Base-by-base conservation (phyloP, 176 grass and related monocot genomes). In the Chloris gayana region DNA sequence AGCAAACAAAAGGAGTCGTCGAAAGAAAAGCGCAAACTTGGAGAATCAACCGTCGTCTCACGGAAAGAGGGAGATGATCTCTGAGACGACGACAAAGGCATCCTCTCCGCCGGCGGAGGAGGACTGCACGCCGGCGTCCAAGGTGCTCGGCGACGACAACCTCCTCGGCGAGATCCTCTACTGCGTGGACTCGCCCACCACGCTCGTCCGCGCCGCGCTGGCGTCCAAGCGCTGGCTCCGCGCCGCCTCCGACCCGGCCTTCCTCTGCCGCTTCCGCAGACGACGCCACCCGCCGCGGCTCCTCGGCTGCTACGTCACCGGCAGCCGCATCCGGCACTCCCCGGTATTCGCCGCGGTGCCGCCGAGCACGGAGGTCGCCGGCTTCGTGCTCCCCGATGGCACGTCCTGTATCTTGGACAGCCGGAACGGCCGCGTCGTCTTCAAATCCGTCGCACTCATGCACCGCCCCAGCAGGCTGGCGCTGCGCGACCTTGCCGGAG, bases 61-160 rank as follows among this genome's bases (percentile, higher is more conserved):
- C 41, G 41, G 41, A 10, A 42, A 11, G 8, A 42, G 41, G 1
- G 41, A 42, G 8, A 42, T 42, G 41, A 1, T 10, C 41, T 6
- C 41, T 8, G n/a, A n/a, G n/a, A 1, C 9, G 8, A 42, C 41
- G 41, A 8, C 41, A 8, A 42, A 42, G 41, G 8, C 41, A 42
- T 42, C 41, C 41, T 42, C 41, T 1, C 9, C 9, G 34, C 34
- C 34, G 34, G 34, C 34, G 34, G 34, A 35, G 34, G 34, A 35
- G 34, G 34, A 35, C 5, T 2, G 34, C 41, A 1, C 7, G 14
- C 1, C 46, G 46, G 46, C 46, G 46, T 62, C 58, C 9, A 39
- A 67, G 56, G 79, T 82, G 56, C 51, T 80, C 11, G 51, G 14
- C 34, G 6, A 59, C 18, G 78, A 21, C 9, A 35, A 81, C 24